Percentiles rank a stretch among this genome's conserved stretches.
Evolutionary conservation across 345 rosid species (phyloP).

Genomic region (Orychophragmus violaceus): DNA sequence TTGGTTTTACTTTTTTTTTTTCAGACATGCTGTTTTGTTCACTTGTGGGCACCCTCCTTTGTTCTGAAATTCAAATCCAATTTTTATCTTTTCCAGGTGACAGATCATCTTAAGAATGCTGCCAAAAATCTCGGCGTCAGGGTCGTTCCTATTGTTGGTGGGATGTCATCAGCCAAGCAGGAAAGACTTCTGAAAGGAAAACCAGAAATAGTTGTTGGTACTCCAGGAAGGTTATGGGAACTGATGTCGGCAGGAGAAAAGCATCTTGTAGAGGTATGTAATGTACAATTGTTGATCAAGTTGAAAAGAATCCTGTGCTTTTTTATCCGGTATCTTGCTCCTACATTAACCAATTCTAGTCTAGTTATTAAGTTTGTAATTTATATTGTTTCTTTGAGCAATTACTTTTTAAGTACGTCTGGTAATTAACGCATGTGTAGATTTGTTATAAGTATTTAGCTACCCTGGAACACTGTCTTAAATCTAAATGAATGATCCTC

Average conservation of each 20-base stretch:
- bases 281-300: background rate
- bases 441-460: background rate
- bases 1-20: background rate
- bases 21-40: background rate
- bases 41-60: background rate
- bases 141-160: conserved; percentile 91
- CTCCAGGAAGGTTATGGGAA: conserved; percentile 98
- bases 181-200: conserved; percentile 76
- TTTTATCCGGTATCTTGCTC: conserved; percentile 1
- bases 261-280: conserved; percentile 83
- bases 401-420: background rate
- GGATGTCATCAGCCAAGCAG: conserved; percentile 88
- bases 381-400: background rate
- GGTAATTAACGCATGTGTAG: background rate
- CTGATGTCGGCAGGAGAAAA: conserved; percentile 89
- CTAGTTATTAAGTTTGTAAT: background rate
- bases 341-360: background rate
- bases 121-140: conserved; percentile 53
- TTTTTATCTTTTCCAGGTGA: conserved; percentile 44
- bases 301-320: background rate
- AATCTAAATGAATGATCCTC: conserved; percentile 13
- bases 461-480: background rate
- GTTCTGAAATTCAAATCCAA: background rate
- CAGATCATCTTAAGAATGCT: conserved; percentile 75
- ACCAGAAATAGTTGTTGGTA: conserved; percentile 89